Conservation (phyloP, 306 rosid genomes). For the Begonia masoniana region DNA sequence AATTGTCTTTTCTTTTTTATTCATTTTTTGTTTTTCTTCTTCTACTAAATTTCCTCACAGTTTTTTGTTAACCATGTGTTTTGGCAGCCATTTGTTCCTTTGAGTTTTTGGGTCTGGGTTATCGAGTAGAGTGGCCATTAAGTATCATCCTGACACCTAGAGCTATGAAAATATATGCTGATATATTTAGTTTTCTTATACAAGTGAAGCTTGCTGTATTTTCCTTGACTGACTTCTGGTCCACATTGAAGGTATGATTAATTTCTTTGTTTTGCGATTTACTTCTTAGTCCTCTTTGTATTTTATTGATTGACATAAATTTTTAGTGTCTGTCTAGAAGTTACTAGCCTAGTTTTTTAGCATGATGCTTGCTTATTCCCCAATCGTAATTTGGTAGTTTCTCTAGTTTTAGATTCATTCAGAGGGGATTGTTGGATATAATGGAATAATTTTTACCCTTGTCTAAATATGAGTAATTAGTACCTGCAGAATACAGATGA, state of each 20-base stretch:
- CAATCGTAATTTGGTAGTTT: too few relatives aligned
- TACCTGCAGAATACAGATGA: neutral
- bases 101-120: constrained; percentile 89
- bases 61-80: constrained; percentile 9
- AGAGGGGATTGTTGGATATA: too few relatives aligned
- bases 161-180: constrained; percentile 69
- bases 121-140: constrained; percentile 86
- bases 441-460: too few relatives aligned
- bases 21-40: neutral
- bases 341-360: neutral
- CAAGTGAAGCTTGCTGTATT: constrained; percentile 85
- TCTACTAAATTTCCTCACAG: neutral
- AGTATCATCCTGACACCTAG: constrained; percentile 69
- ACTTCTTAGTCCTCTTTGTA: too few relatives aligned
- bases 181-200: constrained; percentile 85
- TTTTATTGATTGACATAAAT: too few relatives aligned
- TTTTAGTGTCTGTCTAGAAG: too few relatives aligned
- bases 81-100: constrained; percentile 81
- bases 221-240: constrained; percentile 74
- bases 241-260: constrained; percentile 66
- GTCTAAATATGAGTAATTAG: too few relatives aligned
- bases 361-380: neutral
- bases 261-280: neutral
- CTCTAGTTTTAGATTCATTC: too few relatives aligned
- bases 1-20: neutral